Evolutionary conservation across 805 yeast species (phyloP).

Genomic region (Babjeviella inositovora): DNA sequence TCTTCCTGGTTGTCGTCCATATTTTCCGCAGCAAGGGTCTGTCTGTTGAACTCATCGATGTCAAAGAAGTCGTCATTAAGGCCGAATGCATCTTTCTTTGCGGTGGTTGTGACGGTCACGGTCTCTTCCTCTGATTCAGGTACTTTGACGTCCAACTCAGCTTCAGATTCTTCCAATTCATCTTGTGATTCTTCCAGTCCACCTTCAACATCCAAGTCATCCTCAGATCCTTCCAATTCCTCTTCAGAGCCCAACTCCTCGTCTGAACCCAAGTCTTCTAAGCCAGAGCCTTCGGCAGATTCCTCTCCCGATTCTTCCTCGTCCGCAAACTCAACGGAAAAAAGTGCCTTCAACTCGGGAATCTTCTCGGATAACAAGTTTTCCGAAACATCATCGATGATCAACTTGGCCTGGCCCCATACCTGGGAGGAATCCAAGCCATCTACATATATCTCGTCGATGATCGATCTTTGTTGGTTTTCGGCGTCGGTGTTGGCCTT

Average conservation of each 20-base stretch:
- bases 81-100: constrained; percentile 37
- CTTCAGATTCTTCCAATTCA: constrained; percentile 3
- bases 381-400: constrained; percentile 65
- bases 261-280: constrained; percentile 5
- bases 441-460: constrained; percentile 71
- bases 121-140: constrained; percentile 6
- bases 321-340: constrained; percentile 7
- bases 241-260: constrained; percentile 9
- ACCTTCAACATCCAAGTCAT: constrained; percentile 7
- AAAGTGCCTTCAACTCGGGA: constrained; percentile 25
- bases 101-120: constrained; percentile 5
- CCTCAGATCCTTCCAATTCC: constrained; percentile 7
- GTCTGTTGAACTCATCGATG: constrained; percentile 70
- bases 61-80: constrained; percentile 76
- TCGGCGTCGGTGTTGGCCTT: constrained; percentile 11
- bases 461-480: constrained; percentile 42
- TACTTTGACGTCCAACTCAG: constrained; percentile 5
- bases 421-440: constrained; percentile 86
- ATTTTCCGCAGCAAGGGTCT: constrained; percentile 48
- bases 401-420: constrained; percentile 84
- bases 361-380: constrained; percentile 39
- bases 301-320: constrained; percentile 8
- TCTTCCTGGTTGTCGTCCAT: constrained; percentile 21
- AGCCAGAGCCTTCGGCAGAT: constrained; percentile 7
- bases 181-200: constrained; percentile 3